Base-by-base conservation (phyloP, 306 rosid genomes). In the Sicyos baderoa region DNA sequence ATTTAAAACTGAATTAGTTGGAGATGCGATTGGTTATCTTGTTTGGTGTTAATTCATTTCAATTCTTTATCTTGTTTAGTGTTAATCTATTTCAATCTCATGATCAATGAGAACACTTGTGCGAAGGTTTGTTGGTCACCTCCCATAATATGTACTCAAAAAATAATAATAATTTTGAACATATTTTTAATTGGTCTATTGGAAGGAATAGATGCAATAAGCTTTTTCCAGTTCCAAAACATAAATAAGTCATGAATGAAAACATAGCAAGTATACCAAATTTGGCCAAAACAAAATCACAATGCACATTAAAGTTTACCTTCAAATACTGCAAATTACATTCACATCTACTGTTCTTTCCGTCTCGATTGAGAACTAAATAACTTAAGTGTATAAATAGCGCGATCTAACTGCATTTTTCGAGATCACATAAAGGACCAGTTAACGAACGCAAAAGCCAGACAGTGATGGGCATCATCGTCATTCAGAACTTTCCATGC, bases 401-500 rank as follows among this genome's bases (percentile, higher is more conserved):
- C 29, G 13, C 10, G 19, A 65, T 65, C 16, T 6, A 66, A 22
- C 32, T 18, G 7, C 53, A n/a, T 64, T 64, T 42, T 11, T 2
- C 44, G 9, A 6, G 64, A 25, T 89, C 83, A 87, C 80, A 86
- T 83, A 74, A 93, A 93, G 75, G 99, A 90, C 99, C 99, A 93
- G 79, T 86, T 93, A 71, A 88, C 56, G 72, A 93, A 93, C 96
- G 86, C 82, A 82, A 93, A 86, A 6, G 97, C 95, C 61, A 93
- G 77, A 76, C 96, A 93, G 76, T 93, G 97, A 82, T 86, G 86
- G 54, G 87, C 82, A 58, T 93, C 97, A 15, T 93, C 96, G 4
- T 93, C 97, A 35, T 84, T 78, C 5, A 86, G 84, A 76, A 93
- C 97, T 80, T 93, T 93, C 99, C 99, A 93, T 0, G 96, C 96